Base-by-base conservation (phyloP, 225 moss, liverwort and hornwort genomes). In the Bryoerythrophyllum caledonicum region DNA sequence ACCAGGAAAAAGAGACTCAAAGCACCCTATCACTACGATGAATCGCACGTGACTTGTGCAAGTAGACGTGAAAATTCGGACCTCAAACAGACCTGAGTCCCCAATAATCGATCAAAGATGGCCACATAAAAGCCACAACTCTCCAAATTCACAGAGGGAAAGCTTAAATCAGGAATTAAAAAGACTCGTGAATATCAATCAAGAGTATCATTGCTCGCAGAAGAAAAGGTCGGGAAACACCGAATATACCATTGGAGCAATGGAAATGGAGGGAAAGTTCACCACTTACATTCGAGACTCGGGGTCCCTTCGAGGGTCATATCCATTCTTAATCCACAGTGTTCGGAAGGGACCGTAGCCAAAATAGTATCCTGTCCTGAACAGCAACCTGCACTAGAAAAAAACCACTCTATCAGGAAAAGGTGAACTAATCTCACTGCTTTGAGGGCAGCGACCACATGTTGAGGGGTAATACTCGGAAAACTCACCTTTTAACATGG, bases 301-400 rank as follows among this genome's bases (percentile, higher is more conserved):
- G 60, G 99, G 79, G 84, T 95, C 90, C 82, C 70, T 68, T 58
- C 99, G 93, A 76, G 99, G 99, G 54, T 99, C 99, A 81, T 95
- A 99, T 65, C 99, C 99, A 86, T 95, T 93, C 78, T 81, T 92
- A 53, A 99, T 92, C 99, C 99, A 99, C 10, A 95, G 83, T 57
- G 89, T 89, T 49, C 99, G 88, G 79, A 92, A 99, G 9, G 99
- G 99, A 34, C 99, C 99, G 65, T 87, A 86, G 32, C 90, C 89
- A 74, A 99, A 99, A 69, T 93, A 93, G 78, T 95, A 99, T 12
- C 94, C 93, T 63, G 91, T 93, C 77, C 88, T 90, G 66, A 99
- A 95, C 21, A 99, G 89, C 82, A 93, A 81, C 74, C 85, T 91
- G 89, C 84, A 80, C 67, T 35, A 48, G 48, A 17, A 19, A 55